Conservation (phyloP, 2,329 filamentous ascomycete species). For the Corynespora cassiicola region DNA sequence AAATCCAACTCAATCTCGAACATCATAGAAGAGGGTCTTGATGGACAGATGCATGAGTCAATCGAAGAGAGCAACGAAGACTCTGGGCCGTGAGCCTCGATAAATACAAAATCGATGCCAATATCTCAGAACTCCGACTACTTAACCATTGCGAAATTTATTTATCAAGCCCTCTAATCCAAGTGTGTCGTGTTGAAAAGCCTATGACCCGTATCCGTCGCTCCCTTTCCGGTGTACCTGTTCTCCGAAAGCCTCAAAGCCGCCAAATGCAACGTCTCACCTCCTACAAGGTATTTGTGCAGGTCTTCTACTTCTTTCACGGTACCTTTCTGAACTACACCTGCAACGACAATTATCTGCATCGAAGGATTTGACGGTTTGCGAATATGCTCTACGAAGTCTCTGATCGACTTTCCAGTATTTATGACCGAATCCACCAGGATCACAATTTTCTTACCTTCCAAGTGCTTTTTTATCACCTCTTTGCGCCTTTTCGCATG, state of each 20-base stretch:
- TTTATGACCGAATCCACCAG: slow-evolving; percentile 70
- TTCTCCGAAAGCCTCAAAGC: slow-evolving; percentile 64
- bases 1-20: too few relatives aligned
- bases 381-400: slow-evolving; percentile 59
- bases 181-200: slow-evolving; percentile 65
- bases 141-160: too few relatives aligned
- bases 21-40: too few relatives aligned
- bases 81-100: too few relatives aligned
- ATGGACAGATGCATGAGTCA: too few relatives aligned
- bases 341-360: slow-evolving; percentile 62
- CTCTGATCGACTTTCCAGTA: slow-evolving; percentile 57
- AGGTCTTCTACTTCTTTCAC: too few relatives aligned
- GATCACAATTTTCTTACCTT: slow-evolving; percentile 50
- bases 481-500: slow-evolving; percentile 54
- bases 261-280: slow-evolving; percentile 46
- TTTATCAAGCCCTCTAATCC: too few relatives aligned
- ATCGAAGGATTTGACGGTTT: slow-evolving; percentile 43
- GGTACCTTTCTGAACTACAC: slow-evolving; percentile 58
- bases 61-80: too few relatives aligned
- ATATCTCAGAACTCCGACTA: too few relatives aligned
- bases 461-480: slow-evolving; percentile 52
- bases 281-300: too few relatives aligned
- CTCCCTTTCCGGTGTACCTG: slow-evolving; percentile 59
- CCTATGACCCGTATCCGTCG: slow-evolving; percentile 65
- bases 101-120: too few relatives aligned